Evolutionary conservation across 2,329 filamentous ascomycete species (phyloP), one percentile per base, ranked within the genome.

Genomic region (Passalora sequoiae): DNA sequence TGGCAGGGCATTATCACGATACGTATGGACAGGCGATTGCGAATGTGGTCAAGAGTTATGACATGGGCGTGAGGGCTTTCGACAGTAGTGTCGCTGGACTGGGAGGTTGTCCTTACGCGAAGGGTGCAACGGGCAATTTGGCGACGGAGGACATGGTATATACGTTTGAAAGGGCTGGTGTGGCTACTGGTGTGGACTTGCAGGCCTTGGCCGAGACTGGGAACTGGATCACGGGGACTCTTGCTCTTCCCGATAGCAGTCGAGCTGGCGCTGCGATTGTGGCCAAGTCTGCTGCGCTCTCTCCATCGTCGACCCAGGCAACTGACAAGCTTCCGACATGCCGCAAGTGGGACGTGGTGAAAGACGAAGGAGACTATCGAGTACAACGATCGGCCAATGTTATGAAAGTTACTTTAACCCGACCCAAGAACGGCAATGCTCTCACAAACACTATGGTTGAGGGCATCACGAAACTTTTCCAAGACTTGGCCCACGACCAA

Each of bases 1-100:
- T 60, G 4, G 58, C 59, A 3, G 59, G 58, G 5, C 59, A 61
- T 24, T 61, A 58, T 41, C 59, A 61, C 43, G 58, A 61, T 38
- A 61, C 59, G 3, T 60, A 61, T 35, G 59, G 59, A 1, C 58
- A 61, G 43, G 59, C 55, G 0, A 48, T 61, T 6, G 44, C 52
- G 2, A 61, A 61, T 37, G 52, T 58, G 8, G 47, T 47, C 33
- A 47, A 46, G 21, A 55, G 58, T 1, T 60, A 54, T 32, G 33
- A 53, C 4, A 44, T 54, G 33, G 59, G 59, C 7, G 17, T 61
- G 7, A 47, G 55, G 16, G 43, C 49, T 1, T 61, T 61, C 32
- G 59, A 61, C 38, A 56, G 49, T 38, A 56, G 51, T 40, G 57
- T 60, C 7, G 58, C 47, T 3, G 59, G 59, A 0, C 55, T 61